phyloP scores from a whole-genome alignment of 495 filamentous ascomycete species.

The Penicillium salamii region DNA sequence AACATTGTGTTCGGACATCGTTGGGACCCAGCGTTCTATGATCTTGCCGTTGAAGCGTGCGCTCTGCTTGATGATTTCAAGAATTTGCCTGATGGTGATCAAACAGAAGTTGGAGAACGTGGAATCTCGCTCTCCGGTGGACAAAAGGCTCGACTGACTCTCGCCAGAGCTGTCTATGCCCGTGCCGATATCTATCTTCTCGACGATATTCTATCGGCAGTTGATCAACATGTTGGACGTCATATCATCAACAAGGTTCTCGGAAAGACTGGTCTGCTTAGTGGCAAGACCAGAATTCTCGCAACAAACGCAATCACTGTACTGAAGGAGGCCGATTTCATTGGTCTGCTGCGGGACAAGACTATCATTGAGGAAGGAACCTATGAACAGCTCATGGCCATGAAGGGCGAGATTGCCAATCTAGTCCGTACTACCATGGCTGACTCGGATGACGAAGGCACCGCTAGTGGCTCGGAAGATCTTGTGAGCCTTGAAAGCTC shows the following conservation, averaged over 20 bases:
- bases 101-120: conserved; percentile 94
- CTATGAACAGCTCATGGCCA: conserved; percentile 85
- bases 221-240: conserved; percentile 95
- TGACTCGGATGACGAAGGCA: conserved; percentile 59
- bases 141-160: conserved; percentile 92
- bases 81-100: conserved; percentile 90
- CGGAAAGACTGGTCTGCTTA: conserved; percentile 77
- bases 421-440: conserved; percentile 76
- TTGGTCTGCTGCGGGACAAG: conserved; percentile 78
- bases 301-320: conserved; percentile 97
- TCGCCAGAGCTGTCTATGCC: conserved; percentile 95
- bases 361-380: conserved; percentile 83
- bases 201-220: conserved; percentile 91
- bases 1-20: conserved; percentile 97
- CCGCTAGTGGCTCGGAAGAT: conserved; percentile 51
- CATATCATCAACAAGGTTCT: conserved; percentile 94
- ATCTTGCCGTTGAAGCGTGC: conserved; percentile 89
- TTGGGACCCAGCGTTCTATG: conserved; percentile 93
- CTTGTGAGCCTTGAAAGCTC: conserved; percentile 51
- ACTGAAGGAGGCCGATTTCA: conserved; percentile 80
- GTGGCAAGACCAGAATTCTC: conserved; percentile 84
- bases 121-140: conserved; percentile 97
- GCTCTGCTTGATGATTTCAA: conserved; percentile 89
- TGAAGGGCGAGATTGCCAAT: conserved; percentile 85
- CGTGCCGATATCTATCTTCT: conserved; percentile 95